Evolutionary conservation across 2,329 filamentous ascomycete species (phyloP).

Genomic region (Tolypocladium pustulatum): DNA sequence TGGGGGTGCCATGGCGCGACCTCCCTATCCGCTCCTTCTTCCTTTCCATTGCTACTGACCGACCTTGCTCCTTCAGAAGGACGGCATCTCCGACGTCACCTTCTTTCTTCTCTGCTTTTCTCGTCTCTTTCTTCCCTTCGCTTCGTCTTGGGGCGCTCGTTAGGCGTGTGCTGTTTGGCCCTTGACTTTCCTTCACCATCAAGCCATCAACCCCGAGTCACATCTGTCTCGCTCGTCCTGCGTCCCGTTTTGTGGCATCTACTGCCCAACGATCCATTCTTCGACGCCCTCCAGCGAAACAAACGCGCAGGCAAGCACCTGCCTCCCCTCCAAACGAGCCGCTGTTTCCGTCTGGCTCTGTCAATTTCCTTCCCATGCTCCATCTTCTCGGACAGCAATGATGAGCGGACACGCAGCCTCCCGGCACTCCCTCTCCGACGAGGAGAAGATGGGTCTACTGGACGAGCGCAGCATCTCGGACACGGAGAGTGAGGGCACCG

Average conservation of each 20-base stretch:
- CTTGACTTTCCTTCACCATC: not conserved
- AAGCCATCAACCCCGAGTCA: not conserved
- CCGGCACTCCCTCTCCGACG: conserved; percentile 22
- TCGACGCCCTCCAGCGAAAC: not conserved
- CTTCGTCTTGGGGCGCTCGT: not conserved
- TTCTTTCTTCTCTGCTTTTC: not conserved
- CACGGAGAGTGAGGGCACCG: conserved; percentile 29
- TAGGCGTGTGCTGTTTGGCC: not conserved
- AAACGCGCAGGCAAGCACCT: not conserved
- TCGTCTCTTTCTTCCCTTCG: not conserved
- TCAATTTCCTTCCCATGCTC: not conserved
- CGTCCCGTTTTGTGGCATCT: not conserved
- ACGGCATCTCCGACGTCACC: not conserved
- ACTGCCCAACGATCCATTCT: not conserved
- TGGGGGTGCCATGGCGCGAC: not conserved
- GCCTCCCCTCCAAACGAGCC: not conserved
- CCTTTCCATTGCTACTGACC: not conserved
- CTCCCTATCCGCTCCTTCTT: not conserved
- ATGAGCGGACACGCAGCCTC: conserved; percentile 29
- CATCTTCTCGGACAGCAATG: conserved; percentile 18
- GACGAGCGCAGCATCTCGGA: conserved; percentile 34
- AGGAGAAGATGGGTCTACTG: conserved; percentile 34
- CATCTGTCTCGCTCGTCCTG: not conserved
- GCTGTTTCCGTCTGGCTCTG: not conserved
- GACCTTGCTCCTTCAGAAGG: not conserved